A percentile compares a stretch with the other conserved stretches of the same genome.
Conservation (phyloP, 108 stramenopile species). For the Nitzschia sp. region DNA sequence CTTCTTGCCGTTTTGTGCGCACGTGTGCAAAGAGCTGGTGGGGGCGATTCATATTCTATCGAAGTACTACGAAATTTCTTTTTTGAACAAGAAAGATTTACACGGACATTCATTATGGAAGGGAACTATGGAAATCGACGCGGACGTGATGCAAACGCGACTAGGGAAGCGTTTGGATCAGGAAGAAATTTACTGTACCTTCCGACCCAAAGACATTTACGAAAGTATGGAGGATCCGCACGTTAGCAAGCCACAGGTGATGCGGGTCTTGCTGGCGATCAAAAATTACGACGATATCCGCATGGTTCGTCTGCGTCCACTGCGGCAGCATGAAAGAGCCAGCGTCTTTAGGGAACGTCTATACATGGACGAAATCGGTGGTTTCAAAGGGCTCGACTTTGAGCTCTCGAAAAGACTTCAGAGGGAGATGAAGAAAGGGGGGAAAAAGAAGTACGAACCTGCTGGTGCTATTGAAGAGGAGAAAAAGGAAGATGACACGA, state of each 20-base stretch:
- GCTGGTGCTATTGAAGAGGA: neutral
- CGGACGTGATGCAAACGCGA: conserved; percentile 58
- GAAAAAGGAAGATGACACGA: neutral
- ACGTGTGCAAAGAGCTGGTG: conserved; percentile 67
- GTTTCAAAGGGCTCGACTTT: conserved; percentile 35
- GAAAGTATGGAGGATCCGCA: conserved; percentile 51
- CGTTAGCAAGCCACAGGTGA: conserved; percentile 52
- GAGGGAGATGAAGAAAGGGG: conserved; percentile 1
- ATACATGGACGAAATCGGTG: conserved; percentile 19
- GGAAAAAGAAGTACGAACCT: neutral
- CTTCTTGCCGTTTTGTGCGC: conserved; percentile 78
- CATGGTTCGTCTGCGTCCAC: conserved; percentile 46
- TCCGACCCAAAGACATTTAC: conserved; percentile 53
- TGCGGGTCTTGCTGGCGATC: conserved; percentile 48
- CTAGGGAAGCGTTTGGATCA: conserved; percentile 70
- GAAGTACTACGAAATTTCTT: conserved; percentile 67
- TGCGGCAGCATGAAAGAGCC: conserved; percentile 33
- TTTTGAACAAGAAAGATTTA: conserved; percentile 60
- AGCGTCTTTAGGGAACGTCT: conserved; percentile 10
- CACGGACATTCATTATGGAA: conserved; percentile 70
- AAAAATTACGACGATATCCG: conserved; percentile 59
- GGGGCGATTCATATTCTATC: conserved; percentile 39
- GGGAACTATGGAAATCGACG: conserved; percentile 71
- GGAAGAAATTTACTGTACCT: conserved; percentile 80
- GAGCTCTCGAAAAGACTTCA: neutral